These are phyloP conservation scores for Miscanthus lutarioriparius DNA, from an alignment of 176 grass and related monocot genomes.

Conservation along the genomic window DNA sequence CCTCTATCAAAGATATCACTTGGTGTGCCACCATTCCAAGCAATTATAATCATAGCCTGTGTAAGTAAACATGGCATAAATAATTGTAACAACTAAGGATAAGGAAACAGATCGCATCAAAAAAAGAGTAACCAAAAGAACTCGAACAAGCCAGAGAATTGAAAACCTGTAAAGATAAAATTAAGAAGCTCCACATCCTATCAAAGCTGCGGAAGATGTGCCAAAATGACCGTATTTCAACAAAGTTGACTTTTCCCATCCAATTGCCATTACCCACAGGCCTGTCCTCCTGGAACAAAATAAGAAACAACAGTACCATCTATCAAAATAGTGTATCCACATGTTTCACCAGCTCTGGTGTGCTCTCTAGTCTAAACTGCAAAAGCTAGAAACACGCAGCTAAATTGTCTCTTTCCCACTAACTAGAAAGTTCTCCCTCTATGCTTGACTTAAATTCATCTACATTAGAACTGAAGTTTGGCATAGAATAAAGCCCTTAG, in stretches of 20 bases:
- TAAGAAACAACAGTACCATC: constrained; percentile 27
- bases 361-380: constrained; percentile 2
- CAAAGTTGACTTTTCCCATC: constrained; percentile 99
- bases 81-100: not conserved
- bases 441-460: not conserved
- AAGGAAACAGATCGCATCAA: constrained; percentile 26
- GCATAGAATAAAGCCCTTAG: not conserved
- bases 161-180: constrained; percentile 85
- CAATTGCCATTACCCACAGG: constrained; percentile 40
- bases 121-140: constrained; percentile 27
- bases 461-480: not conserved
- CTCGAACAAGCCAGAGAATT: constrained; percentile 39
- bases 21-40: constrained; percentile 92
- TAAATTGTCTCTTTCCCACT: not conserved
- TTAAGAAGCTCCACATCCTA: constrained; percentile 96
- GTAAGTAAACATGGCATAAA: constrained; percentile 7
- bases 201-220: constrained; percentile 99
- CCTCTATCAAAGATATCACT: constrained; percentile 79
- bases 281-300: constrained; percentile 61
- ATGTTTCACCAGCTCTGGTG: not conserved
- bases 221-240: constrained; percentile 93
- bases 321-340: not conserved
- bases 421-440: not conserved
- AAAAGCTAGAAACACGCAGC: constrained; percentile 6
- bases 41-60: constrained; percentile 92